Conservation (phyloP, 495 filamentous ascomycete species). For the Penicillium canariense region DNA sequence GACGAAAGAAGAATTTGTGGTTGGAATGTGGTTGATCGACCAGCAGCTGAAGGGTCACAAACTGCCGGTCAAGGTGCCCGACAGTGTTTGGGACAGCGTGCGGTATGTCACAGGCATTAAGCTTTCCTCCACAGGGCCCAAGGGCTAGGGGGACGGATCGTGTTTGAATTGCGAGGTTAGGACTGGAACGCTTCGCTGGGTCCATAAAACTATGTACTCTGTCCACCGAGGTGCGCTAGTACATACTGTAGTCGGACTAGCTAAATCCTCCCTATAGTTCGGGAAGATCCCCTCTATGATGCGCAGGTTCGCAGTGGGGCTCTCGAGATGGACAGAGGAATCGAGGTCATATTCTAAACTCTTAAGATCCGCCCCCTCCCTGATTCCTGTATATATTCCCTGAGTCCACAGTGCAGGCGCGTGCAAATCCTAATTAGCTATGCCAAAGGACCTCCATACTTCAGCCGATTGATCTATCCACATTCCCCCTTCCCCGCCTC, state of each 20-base stretch:
- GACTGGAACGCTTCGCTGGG: too few relatives aligned
- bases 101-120: slow-evolving; percentile 51
- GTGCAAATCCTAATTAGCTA: neutral
- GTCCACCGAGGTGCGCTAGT: too few relatives aligned
- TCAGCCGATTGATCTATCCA: neutral
- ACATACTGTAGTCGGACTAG: neutral
- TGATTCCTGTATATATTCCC: too few relatives aligned
- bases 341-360: neutral
- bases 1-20: slow-evolving; percentile 81
- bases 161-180: neutral
- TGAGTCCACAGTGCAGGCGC: neutral
- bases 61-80: slow-evolving; percentile 70
- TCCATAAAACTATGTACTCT: too few relatives aligned
- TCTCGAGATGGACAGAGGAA: neutral
- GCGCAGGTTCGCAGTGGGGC: slow-evolving; percentile 13
- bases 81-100: slow-evolving; percentile 87
- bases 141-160: slow-evolving; percentile 1
- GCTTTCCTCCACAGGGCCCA: slow-evolving; percentile 17
- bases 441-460: neutral
- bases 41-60: slow-evolving; percentile 86
- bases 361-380: too few relatives aligned
- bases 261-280: neutral
- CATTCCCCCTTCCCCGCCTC: neutral
- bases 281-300: neutral
- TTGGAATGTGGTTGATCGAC: slow-evolving; percentile 94